These are phyloP conservation scores for Parascedosporium putredinis DNA, from an alignment of 2,329 filamentous ascomycete genomes.

Conservation along the genomic window DNA sequence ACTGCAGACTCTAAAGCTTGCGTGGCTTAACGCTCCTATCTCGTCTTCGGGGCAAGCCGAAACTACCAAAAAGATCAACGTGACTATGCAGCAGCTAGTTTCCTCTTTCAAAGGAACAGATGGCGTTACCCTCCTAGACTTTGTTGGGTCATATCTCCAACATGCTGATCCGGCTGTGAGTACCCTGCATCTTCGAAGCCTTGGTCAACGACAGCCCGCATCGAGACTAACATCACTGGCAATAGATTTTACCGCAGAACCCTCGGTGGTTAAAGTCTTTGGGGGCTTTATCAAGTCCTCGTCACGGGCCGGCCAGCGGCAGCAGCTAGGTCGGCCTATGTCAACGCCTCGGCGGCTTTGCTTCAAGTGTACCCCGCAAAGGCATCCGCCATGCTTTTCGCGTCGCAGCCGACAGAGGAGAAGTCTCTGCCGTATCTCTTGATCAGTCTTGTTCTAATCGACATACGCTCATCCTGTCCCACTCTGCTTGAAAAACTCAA, in stretches of 20 bases:
- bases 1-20: constrained; percentile 43
- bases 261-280: constrained; percentile 44
- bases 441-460: constrained; percentile 54
- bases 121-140: constrained; percentile 47
- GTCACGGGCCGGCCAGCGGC: constrained; percentile 44
- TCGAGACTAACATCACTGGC: no score
- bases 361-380: constrained; percentile 42
- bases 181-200: constrained; percentile 6
- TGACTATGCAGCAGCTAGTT: constrained; percentile 35
- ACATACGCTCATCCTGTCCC: constrained; percentile 53
- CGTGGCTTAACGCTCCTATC: constrained; percentile 42
- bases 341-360: constrained; percentile 45
- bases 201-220: no score
- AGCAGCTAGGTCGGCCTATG: constrained; percentile 47
- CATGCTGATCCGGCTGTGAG: constrained; percentile 38
- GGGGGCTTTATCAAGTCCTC: constrained; percentile 40
- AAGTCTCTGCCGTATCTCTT: constrained; percentile 53
- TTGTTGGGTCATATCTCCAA: constrained; percentile 42
- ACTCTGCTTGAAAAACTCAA: constrained; percentile 49
- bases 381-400: constrained; percentile 41
- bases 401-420: constrained; percentile 26
- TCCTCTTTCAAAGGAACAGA: constrained; percentile 48
- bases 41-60: constrained; percentile 17
- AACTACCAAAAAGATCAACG: constrained; percentile 32
- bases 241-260: constrained; percentile 35